phyloP scores from a whole-genome alignment of 2,329 filamentous ascomycete species.

The Cladosporium sp. region DNA sequence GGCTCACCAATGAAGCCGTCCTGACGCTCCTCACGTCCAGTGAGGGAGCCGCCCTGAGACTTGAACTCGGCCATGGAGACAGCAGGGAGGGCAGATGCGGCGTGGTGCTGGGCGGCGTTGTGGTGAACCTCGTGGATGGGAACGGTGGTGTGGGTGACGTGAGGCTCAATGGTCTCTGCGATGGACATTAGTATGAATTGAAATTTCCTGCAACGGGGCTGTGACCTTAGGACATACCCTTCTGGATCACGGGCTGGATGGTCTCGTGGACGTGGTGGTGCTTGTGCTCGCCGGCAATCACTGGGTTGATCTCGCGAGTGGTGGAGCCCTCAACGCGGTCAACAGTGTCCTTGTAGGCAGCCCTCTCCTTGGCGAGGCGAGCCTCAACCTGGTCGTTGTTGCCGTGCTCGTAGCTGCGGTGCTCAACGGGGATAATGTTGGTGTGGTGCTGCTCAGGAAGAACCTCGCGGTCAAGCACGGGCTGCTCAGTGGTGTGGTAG shows the following conservation, averaged over 20 bases:
- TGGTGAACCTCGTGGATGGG: conserved; percentile 71
- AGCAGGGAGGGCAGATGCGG: conserved; percentile 58
- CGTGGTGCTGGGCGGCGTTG: conserved; percentile 62
- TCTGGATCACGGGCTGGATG: conserved; percentile 67
- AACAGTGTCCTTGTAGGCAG: conserved; percentile 51
- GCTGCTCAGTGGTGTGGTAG: conserved; percentile 67
- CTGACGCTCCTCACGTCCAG: conserved; percentile 52
- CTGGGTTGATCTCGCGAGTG: conserved; percentile 46
- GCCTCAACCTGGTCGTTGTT: conserved; percentile 47
- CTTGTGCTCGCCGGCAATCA: conserved; percentile 58
- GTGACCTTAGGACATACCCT: conserved; percentile 35
- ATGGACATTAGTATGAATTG: not conserved
- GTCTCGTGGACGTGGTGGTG: conserved; percentile 66
- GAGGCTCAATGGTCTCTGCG: conserved; percentile 59
- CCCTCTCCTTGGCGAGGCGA: conserved; percentile 50
- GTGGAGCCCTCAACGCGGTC: conserved; percentile 46
- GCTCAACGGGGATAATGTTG: conserved; percentile 55
- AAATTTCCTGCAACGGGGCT: not conserved
- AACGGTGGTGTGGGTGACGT: conserved; percentile 65
- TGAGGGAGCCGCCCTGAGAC: conserved; percentile 50
- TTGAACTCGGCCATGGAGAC: conserved; percentile 64
- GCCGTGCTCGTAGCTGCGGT: conserved; percentile 59
- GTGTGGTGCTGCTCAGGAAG: conserved; percentile 61
- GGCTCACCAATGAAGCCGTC: conserved; percentile 62
- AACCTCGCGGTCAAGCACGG: conserved; percentile 53